phyloP scores from a whole-genome alignment of 192 early-diverging fungal species.

The Mortierella claussenii region DNA sequence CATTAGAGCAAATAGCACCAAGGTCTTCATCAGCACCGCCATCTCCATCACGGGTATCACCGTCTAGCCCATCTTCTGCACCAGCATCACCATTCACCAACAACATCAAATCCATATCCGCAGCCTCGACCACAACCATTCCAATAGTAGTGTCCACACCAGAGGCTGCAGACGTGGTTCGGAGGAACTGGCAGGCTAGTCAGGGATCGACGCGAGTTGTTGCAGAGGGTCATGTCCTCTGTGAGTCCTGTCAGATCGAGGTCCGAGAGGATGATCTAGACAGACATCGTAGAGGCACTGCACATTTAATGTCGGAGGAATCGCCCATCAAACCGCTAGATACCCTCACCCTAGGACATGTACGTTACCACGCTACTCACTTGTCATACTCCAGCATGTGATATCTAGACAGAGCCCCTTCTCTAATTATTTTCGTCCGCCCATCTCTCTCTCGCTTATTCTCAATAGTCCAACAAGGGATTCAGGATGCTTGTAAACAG shows the following conservation, averaged over 20 bases:
- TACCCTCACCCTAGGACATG: slow-evolving; percentile 33
- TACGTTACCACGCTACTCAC: slow-evolving; percentile 1
- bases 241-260: slow-evolving; percentile 38
- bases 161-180: slow-evolving; percentile 13
- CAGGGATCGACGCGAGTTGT: not conserved
- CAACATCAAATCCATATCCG: not conserved
- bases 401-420: no score
- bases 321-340: slow-evolving; percentile 31
- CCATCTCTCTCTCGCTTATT: not conserved
- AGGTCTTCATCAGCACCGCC: no score
- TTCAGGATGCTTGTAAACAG: slow-evolving; percentile 59
- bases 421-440: not conserved
- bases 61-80: no score
- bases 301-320: slow-evolving; percentile 43
- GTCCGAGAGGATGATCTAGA: slow-evolving; percentile 31
- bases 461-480: slow-evolving; percentile 49
- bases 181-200: slow-evolving; percentile 22
- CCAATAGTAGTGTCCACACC: no score
- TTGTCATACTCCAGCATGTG: no score
- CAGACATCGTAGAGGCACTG: slow-evolving; percentile 26
- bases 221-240: slow-evolving; percentile 19
- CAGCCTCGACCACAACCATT: not conserved
- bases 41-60: no score
- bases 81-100: not conserved
- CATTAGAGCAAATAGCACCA: no score